Evolutionary conservation across 2,329 filamentous ascomycete genomes (phyloP).

Genomic region (Neurospora sp.): DNA sequence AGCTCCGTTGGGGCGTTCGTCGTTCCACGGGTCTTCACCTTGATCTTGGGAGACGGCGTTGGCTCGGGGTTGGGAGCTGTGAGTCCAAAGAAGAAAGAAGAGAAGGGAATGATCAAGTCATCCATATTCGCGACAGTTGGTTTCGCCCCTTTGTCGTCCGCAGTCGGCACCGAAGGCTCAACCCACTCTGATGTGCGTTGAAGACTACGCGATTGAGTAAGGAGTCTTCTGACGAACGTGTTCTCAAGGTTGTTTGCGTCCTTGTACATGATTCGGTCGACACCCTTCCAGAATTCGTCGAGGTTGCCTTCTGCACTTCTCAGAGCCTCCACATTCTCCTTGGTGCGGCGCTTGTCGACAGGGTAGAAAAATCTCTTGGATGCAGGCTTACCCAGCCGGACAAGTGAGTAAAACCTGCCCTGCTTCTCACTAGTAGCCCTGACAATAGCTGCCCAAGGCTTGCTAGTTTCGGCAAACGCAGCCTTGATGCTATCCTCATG

Average conservation of each 20-base stretch:
- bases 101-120: constrained; percentile 15
- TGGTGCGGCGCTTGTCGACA: constrained; percentile 32
- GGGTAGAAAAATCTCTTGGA: constrained; percentile 33
- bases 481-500: constrained; percentile 17
- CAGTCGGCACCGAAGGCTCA: constrained; percentile 21
- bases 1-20: background rate
- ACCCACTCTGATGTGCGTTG: constrained; percentile 40
- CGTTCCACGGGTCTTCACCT: constrained; percentile 14
- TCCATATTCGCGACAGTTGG: background rate
- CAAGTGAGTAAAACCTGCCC: constrained; percentile 1
- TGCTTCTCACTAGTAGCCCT: constrained; percentile 11
- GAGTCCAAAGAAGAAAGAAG: constrained; percentile 14
- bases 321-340: constrained; percentile 33
- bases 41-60: constrained; percentile 3
- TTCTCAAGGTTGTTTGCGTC: constrained; percentile 16
- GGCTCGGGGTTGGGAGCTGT: background rate
- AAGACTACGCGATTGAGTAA: constrained; percentile 26
- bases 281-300: constrained; percentile 34
- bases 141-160: background rate
- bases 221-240: constrained; percentile 20
- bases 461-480: constrained; percentile 15
- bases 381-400: constrained; percentile 22
- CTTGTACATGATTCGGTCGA: constrained; percentile 20
- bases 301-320: constrained; percentile 36
- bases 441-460: constrained; percentile 9